These are phyloP conservation scores for Acanthamoeba culbertsoni DNA, from an alignment of 208 protist genomes.

Conservation along the genomic window DNA sequence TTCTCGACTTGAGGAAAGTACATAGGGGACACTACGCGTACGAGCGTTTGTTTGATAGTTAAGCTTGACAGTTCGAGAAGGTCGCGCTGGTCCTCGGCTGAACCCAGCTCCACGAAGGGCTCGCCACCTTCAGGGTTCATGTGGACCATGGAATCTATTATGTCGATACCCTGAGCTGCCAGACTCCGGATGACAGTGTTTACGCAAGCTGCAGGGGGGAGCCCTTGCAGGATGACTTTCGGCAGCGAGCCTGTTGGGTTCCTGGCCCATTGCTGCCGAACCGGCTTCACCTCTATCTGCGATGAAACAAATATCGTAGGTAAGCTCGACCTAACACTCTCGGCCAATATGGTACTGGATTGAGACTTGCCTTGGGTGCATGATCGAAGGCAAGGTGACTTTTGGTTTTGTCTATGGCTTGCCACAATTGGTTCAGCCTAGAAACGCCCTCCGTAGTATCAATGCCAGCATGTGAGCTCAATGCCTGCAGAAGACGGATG, in stretches of 20 bases:
- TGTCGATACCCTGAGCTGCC: neutral
- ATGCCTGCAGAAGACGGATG: neutral
- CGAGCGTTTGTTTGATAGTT: neutral
- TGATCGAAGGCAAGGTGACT: neutral
- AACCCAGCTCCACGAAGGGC: neutral
- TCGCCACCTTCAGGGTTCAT: neutral
- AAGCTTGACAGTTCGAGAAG: neutral
- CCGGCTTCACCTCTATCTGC: neutral
- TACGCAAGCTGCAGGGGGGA: neutral
- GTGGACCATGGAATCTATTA: neutral
- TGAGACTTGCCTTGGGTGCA: neutral
- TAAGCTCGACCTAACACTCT: neutral
- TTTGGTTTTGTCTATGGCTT: neutral
- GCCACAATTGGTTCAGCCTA: neutral
- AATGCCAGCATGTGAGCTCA: neutral
- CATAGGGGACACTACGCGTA: neutral
- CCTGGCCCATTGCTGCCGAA: neutral
- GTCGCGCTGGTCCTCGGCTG: neutral
- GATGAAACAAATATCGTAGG: neutral
- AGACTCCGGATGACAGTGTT: neutral
- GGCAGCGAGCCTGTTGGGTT: neutral
- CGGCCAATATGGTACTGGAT: neutral
- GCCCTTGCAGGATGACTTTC: neutral
- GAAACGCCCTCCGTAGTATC: neutral
- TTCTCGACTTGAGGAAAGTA: neutral